phyloP scores from a whole-genome alignment of 176 grass and related monocot species.

The Lolium perenne region DNA sequence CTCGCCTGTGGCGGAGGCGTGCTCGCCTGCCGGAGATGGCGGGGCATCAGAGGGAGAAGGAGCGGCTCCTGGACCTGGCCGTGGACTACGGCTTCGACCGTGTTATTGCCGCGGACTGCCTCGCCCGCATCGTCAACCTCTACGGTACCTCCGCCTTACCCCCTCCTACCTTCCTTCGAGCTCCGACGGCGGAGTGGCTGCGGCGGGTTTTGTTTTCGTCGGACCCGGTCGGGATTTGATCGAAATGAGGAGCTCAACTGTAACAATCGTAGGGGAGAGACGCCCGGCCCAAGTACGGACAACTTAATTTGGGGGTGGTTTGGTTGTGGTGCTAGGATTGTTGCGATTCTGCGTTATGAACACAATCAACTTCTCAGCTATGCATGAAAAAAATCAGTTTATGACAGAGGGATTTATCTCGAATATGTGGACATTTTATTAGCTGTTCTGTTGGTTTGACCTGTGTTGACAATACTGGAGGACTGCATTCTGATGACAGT shows the following conservation, averaged over 20 bases:
- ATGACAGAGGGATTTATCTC: neutral
- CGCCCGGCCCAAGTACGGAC: neutral
- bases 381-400: neutral
- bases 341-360: neutral
- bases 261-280: neutral
- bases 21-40: neutral
- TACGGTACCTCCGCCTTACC: conserved; percentile 13
- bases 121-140: neutral
- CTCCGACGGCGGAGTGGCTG: neutral
- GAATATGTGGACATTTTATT: neutral
- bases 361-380: neutral
- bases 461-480: neutral
- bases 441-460: neutral
- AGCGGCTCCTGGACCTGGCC: conserved; percentile 22
- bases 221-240: neutral
- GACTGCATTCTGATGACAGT: neutral
- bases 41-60: neutral
- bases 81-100: conserved; percentile 28
- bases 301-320: neutral
- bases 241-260: neutral
- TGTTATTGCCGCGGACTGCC: neutral
- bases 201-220: neutral
- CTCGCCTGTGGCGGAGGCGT: neutral
- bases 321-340: neutral
- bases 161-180: neutral